These are phyloP conservation scores for Trichoderma guizhouense DNA, from an alignment of 2,329 filamentous ascomycete species.

Conservation along the genomic window DNA sequence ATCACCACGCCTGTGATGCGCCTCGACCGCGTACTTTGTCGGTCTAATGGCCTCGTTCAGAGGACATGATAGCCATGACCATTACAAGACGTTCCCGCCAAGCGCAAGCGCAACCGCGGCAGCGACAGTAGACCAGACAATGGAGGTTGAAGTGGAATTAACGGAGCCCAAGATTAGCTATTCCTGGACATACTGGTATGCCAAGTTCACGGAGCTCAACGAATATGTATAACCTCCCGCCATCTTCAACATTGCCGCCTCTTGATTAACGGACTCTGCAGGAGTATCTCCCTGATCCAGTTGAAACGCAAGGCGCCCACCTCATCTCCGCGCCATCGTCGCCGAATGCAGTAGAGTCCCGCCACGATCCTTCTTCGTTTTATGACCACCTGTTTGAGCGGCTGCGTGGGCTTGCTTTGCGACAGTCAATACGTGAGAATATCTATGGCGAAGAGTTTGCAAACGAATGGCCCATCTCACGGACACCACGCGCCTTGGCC, in stretches of 20 bases:
- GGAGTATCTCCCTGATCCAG: background rate
- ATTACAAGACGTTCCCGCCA: rapidly evolving
- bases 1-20: background rate
- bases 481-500: background rate
- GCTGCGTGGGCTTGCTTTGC: background rate
- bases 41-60: background rate
- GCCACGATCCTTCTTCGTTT: background rate
- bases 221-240: background rate
- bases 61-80: background rate
- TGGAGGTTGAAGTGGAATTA: background rate
- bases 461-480: background rate
- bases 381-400: background rate
- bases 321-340: background rate
- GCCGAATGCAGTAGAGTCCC: background rate
- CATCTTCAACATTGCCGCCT: too few species aligned
- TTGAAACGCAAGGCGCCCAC: background rate
- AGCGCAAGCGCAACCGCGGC: background rate
- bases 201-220: background rate
- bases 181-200: background rate
- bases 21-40: background rate
- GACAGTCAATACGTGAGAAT: background rate
- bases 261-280: background rate
- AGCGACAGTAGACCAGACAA: background rate
- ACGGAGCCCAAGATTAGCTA: background rate
- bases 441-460: background rate